phyloP scores from a whole-genome alignment of 345 rosid species.

The Nephelium lappaceum region DNA sequence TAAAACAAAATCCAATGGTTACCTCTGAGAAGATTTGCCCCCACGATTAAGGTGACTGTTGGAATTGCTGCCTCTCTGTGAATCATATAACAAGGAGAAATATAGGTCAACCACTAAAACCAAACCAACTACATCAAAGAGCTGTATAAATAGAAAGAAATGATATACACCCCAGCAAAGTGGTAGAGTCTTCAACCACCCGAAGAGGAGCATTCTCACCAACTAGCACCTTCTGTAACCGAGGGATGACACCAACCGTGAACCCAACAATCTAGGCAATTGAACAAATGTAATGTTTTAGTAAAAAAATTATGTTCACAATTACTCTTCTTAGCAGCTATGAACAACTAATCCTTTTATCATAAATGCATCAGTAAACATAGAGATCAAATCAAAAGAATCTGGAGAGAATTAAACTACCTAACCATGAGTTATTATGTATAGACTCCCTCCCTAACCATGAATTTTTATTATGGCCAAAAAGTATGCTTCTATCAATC shows the following conservation, averaged over 20 bases:
- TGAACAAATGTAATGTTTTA: not conserved
- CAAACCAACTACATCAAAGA: not conserved
- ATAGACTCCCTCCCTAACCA: not conserved
- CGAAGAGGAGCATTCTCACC: constrained; percentile 39
- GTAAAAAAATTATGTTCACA: not conserved
- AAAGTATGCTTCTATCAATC: not conserved
- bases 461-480: not conserved
- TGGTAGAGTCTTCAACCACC: constrained; percentile 29
- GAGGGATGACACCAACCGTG: constrained; percentile 22
- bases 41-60: constrained; percentile 39
- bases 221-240: constrained; percentile 26
- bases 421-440: not conserved
- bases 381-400: not conserved
- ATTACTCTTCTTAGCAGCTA: not conserved
- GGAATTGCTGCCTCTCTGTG: constrained; percentile 52
- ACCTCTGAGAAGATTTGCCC: constrained; percentile 54
- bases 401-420: not conserved
- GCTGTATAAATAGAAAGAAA: not conserved
- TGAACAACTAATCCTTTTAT: not conserved
- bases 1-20: not conserved
- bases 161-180: constrained; percentile 31
- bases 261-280: constrained; percentile 32
- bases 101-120: not conserved
- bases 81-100: not conserved
- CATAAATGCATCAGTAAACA: not conserved